Base-by-base conservation (phyloP, 176 grass and related monocot genomes). In the Carex kokanica region DNA sequence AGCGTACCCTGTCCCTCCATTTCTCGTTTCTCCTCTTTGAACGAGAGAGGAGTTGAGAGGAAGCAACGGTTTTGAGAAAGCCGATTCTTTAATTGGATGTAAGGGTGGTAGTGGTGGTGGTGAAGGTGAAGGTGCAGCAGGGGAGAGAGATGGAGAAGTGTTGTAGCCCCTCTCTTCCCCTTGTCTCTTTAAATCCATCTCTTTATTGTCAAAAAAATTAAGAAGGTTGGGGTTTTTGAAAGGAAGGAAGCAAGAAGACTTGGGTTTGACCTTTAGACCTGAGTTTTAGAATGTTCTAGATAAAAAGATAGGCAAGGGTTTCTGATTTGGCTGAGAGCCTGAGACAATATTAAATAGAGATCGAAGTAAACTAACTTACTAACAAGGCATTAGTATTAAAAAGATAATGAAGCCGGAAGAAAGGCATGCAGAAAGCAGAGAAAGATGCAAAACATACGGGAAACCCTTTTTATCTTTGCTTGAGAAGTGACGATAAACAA, bases 21-120 rank as follows among this genome's bases (percentile, higher is more conserved):
- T 79, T 67, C 56, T 24, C 62, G 82, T 51, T 58, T 81, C 73
- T 84, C 83, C 74, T n/a, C 84, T 38, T 52, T 31, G 58, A 53
- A 86, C 64, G 23, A 95, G 93, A 63, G 93, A 90, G 60, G 90
- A 88, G 84, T 90, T 89, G 40, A 87, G 90, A 83, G 90, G 93
- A 62, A 95, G 66, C 21, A 92, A 87, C 0, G 93, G 93, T 71
- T 88, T 88, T 52, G 90, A 92, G 78, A 95, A 95, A 23, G 90
- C 71, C 11, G 86, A 47, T 0, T 94, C 83, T 65, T 83, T 63
- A 29, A 90, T 59, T 16, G 79, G 24, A n/a, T 38, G 1, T 1
- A 64, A 3, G 10, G 8, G 60, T 0, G 79, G 47, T n/a, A n/a
- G n/a, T 29, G 79, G 23, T 23, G 21, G 60, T 0, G 79, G 56